Conservation (phyloP, 164 flowering plant species). For the Taxillus chinensis region DNA sequence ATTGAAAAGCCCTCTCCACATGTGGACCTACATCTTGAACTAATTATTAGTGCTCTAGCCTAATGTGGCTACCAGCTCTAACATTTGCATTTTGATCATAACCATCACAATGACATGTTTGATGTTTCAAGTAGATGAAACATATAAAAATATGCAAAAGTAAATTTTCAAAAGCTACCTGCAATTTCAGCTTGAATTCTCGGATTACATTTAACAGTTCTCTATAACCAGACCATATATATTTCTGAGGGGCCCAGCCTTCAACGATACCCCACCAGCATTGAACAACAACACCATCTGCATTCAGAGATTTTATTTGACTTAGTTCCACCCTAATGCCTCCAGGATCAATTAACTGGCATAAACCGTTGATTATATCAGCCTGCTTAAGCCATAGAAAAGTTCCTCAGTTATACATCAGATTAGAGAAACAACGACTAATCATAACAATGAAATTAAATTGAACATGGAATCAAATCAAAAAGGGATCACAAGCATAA, state of each 20-base stretch:
- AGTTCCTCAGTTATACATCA: conserved; percentile 4
- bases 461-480: background rate
- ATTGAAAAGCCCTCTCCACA: too few species aligned
- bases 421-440: background rate
- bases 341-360: conserved; percentile 72
- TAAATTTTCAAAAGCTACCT: conserved; percentile 23
- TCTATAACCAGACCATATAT: conserved; percentile 76
- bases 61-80: too few species aligned
- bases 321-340: conserved; percentile 52
- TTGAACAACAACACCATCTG: conserved; percentile 72
- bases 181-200: conserved; percentile 59
- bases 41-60: too few species aligned
- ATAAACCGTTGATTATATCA: conserved; percentile 52
- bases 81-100: too few species aligned
- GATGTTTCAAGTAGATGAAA: too few species aligned
- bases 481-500: background rate
- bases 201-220: conserved; percentile 56
- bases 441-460: background rate
- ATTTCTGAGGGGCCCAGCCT: conserved; percentile 71
- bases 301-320: conserved; percentile 54
- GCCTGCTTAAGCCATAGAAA: conserved; percentile 27
- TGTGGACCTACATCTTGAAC: too few species aligned
- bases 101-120: too few species aligned
- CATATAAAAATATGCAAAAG: background rate
- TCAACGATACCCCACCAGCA: conserved; percentile 97